These are phyloP conservation scores for Taiozyma onychis DNA, from an alignment of 1,139 yeast species.

Conservation along the genomic window DNA sequence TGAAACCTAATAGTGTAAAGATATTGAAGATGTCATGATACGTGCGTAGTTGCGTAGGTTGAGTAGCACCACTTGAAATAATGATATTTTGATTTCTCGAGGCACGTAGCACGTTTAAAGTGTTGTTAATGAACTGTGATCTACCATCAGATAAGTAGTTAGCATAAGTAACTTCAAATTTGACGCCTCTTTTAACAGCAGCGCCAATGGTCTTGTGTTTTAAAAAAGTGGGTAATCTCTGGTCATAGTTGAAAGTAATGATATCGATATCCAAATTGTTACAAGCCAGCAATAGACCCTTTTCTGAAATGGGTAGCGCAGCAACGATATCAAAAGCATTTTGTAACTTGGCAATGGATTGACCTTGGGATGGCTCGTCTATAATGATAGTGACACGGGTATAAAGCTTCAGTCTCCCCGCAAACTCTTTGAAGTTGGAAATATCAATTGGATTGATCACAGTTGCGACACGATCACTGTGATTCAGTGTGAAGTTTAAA, in stretches of 20 bases:
- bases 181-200: constrained; percentile 77
- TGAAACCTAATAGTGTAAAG: constrained; percentile 58
- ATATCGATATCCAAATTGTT: constrained; percentile 71
- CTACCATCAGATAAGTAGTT: constrained; percentile 46
- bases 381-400: constrained; percentile 71
- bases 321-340: constrained; percentile 74
- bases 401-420: constrained; percentile 48
- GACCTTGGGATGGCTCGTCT: constrained; percentile 75
- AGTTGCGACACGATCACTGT: constrained; percentile 52
- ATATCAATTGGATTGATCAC: constrained; percentile 35
- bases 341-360: constrained; percentile 57
- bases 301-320: constrained; percentile 75
- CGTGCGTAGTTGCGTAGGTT: constrained; percentile 55
- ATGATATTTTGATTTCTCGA: constrained; percentile 76
- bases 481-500: constrained; percentile 57
- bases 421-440: constrained; percentile 25
- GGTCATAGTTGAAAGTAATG: constrained; percentile 63
- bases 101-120: constrained; percentile 74
- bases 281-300: constrained; percentile 69
- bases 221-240: constrained; percentile 67
- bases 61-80: constrained; percentile 68
- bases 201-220: constrained; percentile 82
- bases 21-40: constrained; percentile 66
- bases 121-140: constrained; percentile 62
- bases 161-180: constrained; percentile 69